Percentiles rank a stretch among this genome's conserved stretches.
Conservation (phyloP, 805 yeast genomes). For the Suhomyces prunicola region DNA sequence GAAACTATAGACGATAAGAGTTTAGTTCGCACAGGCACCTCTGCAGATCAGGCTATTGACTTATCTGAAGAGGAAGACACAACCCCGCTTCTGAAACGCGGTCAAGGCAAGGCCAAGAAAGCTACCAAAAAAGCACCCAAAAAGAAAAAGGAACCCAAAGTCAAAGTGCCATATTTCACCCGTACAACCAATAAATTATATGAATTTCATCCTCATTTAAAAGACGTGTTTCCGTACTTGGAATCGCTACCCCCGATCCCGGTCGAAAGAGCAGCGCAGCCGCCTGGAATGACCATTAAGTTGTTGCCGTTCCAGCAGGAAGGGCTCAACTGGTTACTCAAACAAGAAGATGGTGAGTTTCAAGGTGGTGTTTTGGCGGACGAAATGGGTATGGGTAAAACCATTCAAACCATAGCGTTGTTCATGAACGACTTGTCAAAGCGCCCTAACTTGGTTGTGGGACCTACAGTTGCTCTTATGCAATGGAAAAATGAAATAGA, state of each 20-base stretch:
- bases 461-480: slow-evolving; percentile 98
- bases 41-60: slow-evolving; percentile 22
- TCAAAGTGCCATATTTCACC: slow-evolving; percentile 64
- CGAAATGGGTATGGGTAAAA: slow-evolving; percentile 99
- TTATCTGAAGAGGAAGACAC: slow-evolving; percentile 28
- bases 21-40: slow-evolving; percentile 19
- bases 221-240: slow-evolving; percentile 66
- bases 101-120: slow-evolving; percentile 12
- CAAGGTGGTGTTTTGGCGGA: slow-evolving; percentile 94
- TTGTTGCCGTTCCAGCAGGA: slow-evolving; percentile 90
- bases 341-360: slow-evolving; percentile 76
- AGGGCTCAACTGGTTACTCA: slow-evolving; percentile 84
- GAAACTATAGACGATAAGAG: slow-evolving; percentile 22
- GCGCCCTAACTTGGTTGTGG: slow-evolving; percentile 83
- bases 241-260: slow-evolving; percentile 43
- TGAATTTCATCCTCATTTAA: slow-evolving; percentile 75
- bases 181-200: slow-evolving; percentile 66
- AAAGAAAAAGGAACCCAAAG: slow-evolving; percentile 43
- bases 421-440: slow-evolving; percentile 66
- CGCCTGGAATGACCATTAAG: slow-evolving; percentile 68
- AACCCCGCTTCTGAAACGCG: slow-evolving; percentile 10
- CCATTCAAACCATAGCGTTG: slow-evolving; percentile 91
- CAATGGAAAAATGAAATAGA: slow-evolving; percentile 96
- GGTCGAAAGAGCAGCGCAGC: slow-evolving; percentile 66
- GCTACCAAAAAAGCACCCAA: slow-evolving; percentile 19